Conservation (phyloP, 768 basidiomycete genomes). For the Flagelloscypha sp. region DNA sequence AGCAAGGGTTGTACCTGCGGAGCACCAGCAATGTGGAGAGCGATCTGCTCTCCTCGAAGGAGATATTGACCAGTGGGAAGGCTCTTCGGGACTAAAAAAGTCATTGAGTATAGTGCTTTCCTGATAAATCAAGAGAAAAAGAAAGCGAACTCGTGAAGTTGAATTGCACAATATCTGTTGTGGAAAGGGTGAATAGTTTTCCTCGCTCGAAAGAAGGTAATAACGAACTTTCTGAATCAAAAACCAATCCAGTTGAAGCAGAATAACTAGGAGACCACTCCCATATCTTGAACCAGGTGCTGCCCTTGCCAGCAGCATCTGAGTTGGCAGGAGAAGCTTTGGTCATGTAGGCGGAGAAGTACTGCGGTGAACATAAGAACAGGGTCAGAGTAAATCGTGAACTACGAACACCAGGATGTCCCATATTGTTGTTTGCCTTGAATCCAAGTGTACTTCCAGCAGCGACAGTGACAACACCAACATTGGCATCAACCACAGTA, state of each 20-base stretch:
- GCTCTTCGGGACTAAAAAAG: constrained; percentile 19
- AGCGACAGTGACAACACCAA: constrained; percentile 22
- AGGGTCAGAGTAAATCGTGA: not conserved
- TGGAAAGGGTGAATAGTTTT: no score
- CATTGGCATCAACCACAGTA: constrained; percentile 17
- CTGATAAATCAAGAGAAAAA: no score
- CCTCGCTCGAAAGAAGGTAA: no score
- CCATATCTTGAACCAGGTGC: constrained; percentile 39
- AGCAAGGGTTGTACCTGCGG: no score
- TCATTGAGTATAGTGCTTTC: no score
- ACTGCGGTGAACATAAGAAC: constrained; percentile 10
- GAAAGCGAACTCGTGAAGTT: no score
- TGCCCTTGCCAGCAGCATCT: constrained; percentile 31
- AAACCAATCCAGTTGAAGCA: constrained; percentile 21
- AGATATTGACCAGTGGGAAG: constrained; percentile 22
- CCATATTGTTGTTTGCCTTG: constrained; percentile 24
- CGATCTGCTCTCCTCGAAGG: constrained; percentile 28
- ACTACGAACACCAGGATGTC: constrained; percentile 23
- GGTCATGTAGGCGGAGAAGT: constrained; percentile 26
- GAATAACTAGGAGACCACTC: constrained; percentile 27
- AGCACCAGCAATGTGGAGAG: constrained; percentile 24
- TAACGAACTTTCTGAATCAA: constrained; percentile 22
- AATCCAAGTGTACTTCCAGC: constrained; percentile 25
- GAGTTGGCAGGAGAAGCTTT: constrained; percentile 27
- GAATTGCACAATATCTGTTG: no score